These are phyloP conservation scores for Liquidambar formosana DNA, from an alignment of 164 flowering plant species.

Conservation along the genomic window DNA sequence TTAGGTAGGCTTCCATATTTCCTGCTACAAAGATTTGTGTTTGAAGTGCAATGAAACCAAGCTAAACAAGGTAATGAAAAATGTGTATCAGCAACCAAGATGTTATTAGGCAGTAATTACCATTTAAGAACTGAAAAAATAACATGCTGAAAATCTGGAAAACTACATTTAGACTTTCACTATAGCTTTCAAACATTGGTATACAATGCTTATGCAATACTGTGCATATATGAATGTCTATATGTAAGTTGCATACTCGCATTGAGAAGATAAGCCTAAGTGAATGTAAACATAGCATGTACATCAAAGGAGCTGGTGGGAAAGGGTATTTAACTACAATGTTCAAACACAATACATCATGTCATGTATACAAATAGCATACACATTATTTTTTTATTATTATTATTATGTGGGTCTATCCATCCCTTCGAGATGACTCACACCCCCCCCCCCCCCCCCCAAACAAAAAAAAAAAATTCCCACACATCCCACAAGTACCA, in stretches of 20 bases:
- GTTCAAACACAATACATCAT: background rate
- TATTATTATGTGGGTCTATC: no score
- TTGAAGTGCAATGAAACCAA: background rate
- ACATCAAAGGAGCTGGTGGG: background rate
- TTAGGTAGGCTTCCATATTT: constrained; percentile 66
- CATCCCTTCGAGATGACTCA: no score
- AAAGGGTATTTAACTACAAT: background rate
- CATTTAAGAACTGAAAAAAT: background rate
- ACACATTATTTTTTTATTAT: no score
- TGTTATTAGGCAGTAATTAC: background rate
- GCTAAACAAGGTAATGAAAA: background rate
- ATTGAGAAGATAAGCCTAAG: background rate
- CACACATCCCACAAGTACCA: no score
- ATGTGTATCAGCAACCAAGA: background rate
- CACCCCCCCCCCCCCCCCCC: no score
- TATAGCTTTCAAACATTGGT: background rate
- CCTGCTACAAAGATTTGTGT: constrained; percentile 43
- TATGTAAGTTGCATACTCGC: background rate
- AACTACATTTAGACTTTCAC: background rate
- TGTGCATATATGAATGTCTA: background rate
- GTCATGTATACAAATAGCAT: no score
- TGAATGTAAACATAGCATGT: background rate
- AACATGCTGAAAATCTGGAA: background rate
- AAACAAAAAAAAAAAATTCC: no score
- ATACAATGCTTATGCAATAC: background rate